Conservation (phyloP, 75 land plant species). For the Pseudotsuga menziesii region DNA sequence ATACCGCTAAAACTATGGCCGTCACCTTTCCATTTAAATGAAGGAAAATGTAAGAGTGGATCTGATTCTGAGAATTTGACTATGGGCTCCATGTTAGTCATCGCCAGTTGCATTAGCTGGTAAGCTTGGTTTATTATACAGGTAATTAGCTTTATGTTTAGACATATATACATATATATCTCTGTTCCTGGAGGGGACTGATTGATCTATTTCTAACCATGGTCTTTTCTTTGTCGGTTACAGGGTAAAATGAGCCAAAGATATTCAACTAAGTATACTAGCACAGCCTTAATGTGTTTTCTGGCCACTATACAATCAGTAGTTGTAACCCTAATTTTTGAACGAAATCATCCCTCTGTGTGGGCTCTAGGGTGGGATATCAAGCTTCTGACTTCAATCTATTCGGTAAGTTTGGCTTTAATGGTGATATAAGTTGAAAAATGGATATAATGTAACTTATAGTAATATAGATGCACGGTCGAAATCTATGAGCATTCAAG, state of each 20-base stretch:
- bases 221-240: not conserved
- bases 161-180: not conserved
- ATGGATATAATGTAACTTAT: too few species aligned
- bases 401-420: constrained; percentile 21
- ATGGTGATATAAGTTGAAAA: too few species aligned
- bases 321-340: constrained; percentile 31
- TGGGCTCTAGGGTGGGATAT: constrained; percentile 52
- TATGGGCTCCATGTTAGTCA: constrained; percentile 29
- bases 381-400: constrained; percentile 32
- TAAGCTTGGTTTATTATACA: constrained; percentile 58
- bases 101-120: constrained; percentile 42
- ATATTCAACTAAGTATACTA: constrained; percentile 44
- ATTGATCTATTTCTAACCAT: too few species aligned
- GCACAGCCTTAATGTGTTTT: constrained; percentile 37
- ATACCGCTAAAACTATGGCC: constrained; percentile 24
- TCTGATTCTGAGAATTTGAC: constrained; percentile 15
- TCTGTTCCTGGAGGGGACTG: not conserved
- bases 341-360: constrained; percentile 20
- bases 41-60: not conserved
- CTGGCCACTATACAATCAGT: constrained; percentile 55
- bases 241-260: constrained; percentile 18
- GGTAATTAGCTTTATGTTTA: constrained; percentile 26
- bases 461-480: too few species aligned
- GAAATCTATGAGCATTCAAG: too few species aligned
- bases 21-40: not conserved